Conservation (phyloP, 345 rosid genomes). For the Euclidium syriacum region DNA sequence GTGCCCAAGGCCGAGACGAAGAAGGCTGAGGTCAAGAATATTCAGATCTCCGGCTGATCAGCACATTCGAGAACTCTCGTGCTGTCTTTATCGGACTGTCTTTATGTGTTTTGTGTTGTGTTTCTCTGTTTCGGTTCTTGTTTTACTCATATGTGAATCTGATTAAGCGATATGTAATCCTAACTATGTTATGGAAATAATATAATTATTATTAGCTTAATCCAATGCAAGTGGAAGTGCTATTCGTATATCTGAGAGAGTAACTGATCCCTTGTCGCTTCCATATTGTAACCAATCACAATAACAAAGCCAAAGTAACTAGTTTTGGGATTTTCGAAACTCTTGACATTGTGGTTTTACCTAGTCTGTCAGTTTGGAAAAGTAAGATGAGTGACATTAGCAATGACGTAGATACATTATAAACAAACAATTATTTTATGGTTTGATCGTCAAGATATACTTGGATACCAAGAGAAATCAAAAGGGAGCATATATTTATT, state of each 20-base stretch:
- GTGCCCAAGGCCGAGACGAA: slow-evolving; percentile 41
- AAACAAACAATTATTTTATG: background rate
- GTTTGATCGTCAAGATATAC: slow-evolving; percentile 1
- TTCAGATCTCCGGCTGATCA: slow-evolving; percentile 41
- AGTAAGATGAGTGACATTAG: background rate
- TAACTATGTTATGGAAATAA: no score
- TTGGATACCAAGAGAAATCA: background rate
- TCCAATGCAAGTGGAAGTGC: no score
- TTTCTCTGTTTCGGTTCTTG: background rate
- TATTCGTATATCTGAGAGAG: no score
- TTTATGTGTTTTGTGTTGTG: background rate
- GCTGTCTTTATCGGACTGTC: background rate
- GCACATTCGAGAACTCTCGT: background rate
- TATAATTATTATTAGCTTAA: no score
- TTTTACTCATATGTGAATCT: no score
- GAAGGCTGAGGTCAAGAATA: slow-evolving; percentile 36
- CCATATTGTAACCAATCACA: background rate
- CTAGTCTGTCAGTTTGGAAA: no score
- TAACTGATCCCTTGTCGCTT: no score
- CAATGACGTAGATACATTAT: background rate
- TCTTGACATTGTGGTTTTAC: no score
- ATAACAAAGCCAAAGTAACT: background rate
- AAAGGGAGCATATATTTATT: background rate
- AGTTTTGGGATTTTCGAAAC: no score
- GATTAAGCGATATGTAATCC: no score